Evolutionary conservation across 2,329 filamentous ascomycete genomes (phyloP).

Genomic region (Dactylellina parvicollis): DNA sequence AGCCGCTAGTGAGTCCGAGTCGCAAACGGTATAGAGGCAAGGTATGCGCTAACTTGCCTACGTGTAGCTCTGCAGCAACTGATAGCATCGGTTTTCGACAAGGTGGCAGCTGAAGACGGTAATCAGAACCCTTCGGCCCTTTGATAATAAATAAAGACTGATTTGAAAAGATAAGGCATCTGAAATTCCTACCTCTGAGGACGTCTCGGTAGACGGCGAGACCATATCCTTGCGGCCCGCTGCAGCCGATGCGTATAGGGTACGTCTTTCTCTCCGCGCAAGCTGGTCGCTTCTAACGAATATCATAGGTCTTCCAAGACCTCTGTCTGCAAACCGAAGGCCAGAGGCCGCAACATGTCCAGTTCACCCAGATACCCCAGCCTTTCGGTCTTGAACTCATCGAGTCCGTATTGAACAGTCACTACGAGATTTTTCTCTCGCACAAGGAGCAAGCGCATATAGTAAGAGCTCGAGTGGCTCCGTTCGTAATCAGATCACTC

Average conservation of each 20-base stretch:
- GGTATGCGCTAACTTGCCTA: neutral
- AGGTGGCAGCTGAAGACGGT: conserved; percentile 84
- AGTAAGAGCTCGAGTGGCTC: conserved; percentile 80
- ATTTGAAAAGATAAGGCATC: conserved; percentile 58
- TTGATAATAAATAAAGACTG: conserved; percentile 48
- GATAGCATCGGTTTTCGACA: conserved; percentile 91
- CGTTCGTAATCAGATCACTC: conserved; percentile 79
- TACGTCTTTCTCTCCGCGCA: conserved; percentile 60
- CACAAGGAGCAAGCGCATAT: conserved; percentile 85
- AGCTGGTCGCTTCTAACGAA: conserved; percentile 8
- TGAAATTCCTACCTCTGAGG: conserved; percentile 70
- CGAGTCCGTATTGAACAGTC: conserved; percentile 86
- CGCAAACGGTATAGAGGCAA: neutral
- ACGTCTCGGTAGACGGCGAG: conserved; percentile 74
- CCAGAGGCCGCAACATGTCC: conserved; percentile 82
- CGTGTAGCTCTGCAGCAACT: conserved; percentile 79
- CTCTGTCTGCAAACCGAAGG: conserved; percentile 87
- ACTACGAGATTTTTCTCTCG: conserved; percentile 78
- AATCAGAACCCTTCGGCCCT: conserved; percentile 58
- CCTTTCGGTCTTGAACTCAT: conserved; percentile 90
- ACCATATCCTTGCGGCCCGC: conserved; percentile 75
- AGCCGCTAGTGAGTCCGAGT: conserved; percentile 71
- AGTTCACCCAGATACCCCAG: conserved; percentile 78
- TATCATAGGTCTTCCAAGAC: conserved; percentile 79
- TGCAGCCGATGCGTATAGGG: conserved; percentile 84